A percentile compares a stretch with the other conserved stretches of the same genome.
These are phyloP conservation scores for Petunia axillaris DNA, from an alignment of 257 asterid genomes.

Conservation along the genomic window DNA sequence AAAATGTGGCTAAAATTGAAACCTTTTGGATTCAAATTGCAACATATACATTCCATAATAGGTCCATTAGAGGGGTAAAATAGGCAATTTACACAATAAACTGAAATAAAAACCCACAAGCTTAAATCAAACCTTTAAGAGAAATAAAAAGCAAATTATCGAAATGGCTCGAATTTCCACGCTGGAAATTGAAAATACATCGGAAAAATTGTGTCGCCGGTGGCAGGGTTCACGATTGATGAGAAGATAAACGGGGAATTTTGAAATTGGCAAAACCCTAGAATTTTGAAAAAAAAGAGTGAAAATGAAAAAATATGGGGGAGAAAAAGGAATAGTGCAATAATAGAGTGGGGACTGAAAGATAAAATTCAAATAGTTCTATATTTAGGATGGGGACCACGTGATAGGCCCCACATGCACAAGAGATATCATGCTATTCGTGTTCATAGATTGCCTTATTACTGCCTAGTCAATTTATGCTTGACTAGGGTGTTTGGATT, in stretches of 20 bases:
- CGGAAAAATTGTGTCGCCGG: background rate
- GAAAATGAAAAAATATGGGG: background rate
- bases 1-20: slow-evolving; percentile 13
- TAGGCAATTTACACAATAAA: background rate
- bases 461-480: too few relatives aligned
- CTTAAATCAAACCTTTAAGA: background rate
- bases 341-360: too few relatives aligned
- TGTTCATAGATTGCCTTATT: too few relatives aligned
- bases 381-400: too few relatives aligned
- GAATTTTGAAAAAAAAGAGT: slow-evolving; percentile 20
- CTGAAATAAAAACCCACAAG: background rate
- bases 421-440: too few relatives aligned
- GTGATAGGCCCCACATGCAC: too few relatives aligned
- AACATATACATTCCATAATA: background rate
- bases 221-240: background rate
- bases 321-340: background rate
- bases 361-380: too few relatives aligned
- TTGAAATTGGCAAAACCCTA: slow-evolving; percentile 25
- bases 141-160: slow-evolving; percentile 4
- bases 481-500: too few relatives aligned
- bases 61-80: background rate
- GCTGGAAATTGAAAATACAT: background rate
- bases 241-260: background rate
- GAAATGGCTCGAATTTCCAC: slow-evolving; percentile 6
- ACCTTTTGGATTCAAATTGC: background rate